Percentiles rank a stretch among this genome's conserved stretches.
phyloP scores from a whole-genome alignment of 257 asterid genomes.

The Nicotiana tabacum region DNA sequence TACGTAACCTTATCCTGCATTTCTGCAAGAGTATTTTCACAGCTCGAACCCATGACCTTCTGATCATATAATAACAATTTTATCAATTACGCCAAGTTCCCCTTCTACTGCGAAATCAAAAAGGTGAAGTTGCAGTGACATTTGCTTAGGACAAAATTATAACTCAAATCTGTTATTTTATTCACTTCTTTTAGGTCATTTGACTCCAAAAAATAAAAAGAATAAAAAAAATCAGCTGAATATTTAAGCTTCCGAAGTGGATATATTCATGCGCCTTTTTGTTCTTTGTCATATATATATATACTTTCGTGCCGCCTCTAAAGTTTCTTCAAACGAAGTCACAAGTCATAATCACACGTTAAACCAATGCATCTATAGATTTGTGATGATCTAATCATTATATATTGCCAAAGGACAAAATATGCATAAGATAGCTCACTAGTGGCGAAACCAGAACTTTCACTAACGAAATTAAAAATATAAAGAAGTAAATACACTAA shows the following conservation, averaged over 20 bases:
- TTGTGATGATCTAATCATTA: not conserved
- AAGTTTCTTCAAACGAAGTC: not conserved
- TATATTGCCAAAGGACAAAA: not conserved
- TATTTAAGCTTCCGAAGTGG: not conserved
- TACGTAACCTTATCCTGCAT: accelerated
- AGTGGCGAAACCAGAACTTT: not conserved
- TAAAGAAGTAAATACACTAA: too few species aligned
- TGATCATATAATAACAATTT: too few species aligned
- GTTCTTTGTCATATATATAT: not conserved
- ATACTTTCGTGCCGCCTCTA: too few species aligned
- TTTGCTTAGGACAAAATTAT: not conserved
- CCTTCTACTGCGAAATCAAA: too few species aligned
- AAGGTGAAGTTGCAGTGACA: too few species aligned
- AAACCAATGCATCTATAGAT: not conserved
- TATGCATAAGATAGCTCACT: not conserved
- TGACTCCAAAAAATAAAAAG: not conserved
- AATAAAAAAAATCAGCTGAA: not conserved
- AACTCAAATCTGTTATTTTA: not conserved
- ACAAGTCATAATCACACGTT: not conserved
- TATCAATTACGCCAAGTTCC: too few species aligned
- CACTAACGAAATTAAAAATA: too few species aligned
- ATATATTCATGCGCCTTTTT: too few species aligned
- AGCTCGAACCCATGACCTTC: accelerated
- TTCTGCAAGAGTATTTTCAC: too few species aligned
- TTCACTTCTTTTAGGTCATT: not conserved